phyloP scores from a whole-genome alignment of 2,329 filamentous ascomycete genomes.

The Colletotrichum acutatum region DNA sequence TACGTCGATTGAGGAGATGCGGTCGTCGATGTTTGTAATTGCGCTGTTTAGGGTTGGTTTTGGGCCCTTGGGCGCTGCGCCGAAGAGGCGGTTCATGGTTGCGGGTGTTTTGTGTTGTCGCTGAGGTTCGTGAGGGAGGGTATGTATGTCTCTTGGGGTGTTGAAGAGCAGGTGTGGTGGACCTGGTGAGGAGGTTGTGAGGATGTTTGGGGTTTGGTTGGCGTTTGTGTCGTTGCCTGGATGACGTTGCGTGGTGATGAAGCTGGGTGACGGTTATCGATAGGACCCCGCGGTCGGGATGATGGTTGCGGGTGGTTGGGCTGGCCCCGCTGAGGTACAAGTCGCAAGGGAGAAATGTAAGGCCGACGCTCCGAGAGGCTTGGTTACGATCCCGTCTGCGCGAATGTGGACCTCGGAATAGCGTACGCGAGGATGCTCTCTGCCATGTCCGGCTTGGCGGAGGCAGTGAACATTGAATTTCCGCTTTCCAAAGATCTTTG shows the following conservation, averaged over 20 bases:
- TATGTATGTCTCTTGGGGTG: not conserved
- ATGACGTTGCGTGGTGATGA: not conserved
- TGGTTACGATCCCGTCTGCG: too few relatives aligned
- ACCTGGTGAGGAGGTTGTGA: not conserved
- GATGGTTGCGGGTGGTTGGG: not conserved
- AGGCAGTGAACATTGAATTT: not conserved
- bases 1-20: constrained; percentile 89
- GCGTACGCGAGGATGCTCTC: not conserved
- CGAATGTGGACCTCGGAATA: not conserved
- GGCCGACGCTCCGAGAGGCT: not conserved
- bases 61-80: constrained; percentile 84
- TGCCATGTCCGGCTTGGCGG: not conserved
- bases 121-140: not conserved
- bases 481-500: not conserved
- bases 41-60: constrained; percentile 89
- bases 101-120: not conserved
- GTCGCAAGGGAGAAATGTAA: not conserved
- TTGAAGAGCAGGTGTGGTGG: constrained; percentile 12
- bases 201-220: not conserved
- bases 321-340: too few relatives aligned
- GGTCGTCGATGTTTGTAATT: constrained; percentile 85
- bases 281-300: constrained; percentile 21
- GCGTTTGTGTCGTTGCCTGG: not conserved
- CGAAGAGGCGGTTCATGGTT: constrained; percentile 95
- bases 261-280: constrained; percentile 20